Percentiles rank a stretch among this genome's conserved stretches.
Conservation (phyloP, 805 yeast species). For the Wickerhamomyces subpelliculosus region DNA sequence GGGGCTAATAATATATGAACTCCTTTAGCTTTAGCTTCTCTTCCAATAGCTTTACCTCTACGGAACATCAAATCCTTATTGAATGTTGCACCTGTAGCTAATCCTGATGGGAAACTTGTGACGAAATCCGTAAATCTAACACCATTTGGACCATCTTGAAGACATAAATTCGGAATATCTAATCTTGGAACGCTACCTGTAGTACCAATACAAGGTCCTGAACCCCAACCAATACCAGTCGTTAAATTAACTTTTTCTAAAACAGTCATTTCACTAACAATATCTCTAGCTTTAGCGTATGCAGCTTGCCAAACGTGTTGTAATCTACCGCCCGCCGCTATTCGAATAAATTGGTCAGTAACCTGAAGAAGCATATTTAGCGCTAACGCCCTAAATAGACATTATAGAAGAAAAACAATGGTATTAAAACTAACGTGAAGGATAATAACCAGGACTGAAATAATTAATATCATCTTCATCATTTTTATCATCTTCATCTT, state of each 20-base stretch:
- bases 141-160: conserved; percentile 61
- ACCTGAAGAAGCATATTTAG: not conserved
- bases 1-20: conserved; percentile 53
- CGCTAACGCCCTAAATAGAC: not conserved
- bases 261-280: conserved; percentile 50
- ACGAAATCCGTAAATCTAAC: conserved; percentile 50
- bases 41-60: conserved; percentile 51
- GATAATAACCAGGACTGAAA: conserved; percentile 15
- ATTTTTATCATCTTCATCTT: conserved; percentile 6
- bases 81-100: conserved; percentile 53
- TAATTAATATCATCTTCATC: conserved; percentile 15
- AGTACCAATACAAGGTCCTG: conserved; percentile 57
- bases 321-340: conserved; percentile 39
- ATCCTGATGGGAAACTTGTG: conserved; percentile 51
- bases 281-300: conserved; percentile 44
- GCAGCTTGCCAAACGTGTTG: conserved; percentile 52
- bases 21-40: conserved; percentile 47
- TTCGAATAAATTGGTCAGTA: conserved; percentile 1
- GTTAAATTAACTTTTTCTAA: conserved; percentile 56
- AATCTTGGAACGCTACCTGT: conserved; percentile 52
- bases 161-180: conserved; percentile 47
- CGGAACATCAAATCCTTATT: conserved; percentile 43
- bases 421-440: conserved; percentile 16
- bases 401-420: not conserved
- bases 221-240: conserved; percentile 58